phyloP scores from a whole-genome alignment of 225 moss, liverwort and hornwort genomes.

The Pseudoscleropodium purum region DNA sequence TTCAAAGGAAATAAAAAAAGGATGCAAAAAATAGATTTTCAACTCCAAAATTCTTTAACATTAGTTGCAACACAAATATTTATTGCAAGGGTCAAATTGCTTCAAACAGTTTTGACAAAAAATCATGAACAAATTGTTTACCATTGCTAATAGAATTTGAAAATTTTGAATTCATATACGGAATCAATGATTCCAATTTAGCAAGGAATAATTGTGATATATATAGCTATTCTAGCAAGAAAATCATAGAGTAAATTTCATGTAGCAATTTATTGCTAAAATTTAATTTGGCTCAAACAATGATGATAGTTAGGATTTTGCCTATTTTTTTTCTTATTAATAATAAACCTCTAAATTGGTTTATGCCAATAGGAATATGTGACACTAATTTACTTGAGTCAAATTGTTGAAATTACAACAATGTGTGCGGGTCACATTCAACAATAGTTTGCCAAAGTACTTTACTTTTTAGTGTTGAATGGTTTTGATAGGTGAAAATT shows the following conservation, averaged over 20 bases:
- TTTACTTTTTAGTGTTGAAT: background rate
- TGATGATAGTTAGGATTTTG: too few relatives aligned
- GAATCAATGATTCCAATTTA: background rate
- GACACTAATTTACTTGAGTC: background rate
- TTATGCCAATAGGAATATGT: background rate
- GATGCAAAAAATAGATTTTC: background rate
- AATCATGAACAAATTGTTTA: background rate
- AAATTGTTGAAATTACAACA: background rate
- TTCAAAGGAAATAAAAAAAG: too few relatives aligned
- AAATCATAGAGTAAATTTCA: too few relatives aligned
- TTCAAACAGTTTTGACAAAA: too few relatives aligned
- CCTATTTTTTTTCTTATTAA: too few relatives aligned
- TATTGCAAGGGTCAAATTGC: background rate
- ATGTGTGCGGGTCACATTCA: rapidly evolving
- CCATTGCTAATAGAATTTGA: background rate
- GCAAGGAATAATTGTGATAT: background rate
- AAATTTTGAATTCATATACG: background rate
- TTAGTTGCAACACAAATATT: rapidly evolving
- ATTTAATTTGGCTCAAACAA: too few relatives aligned
- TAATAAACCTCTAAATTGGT: too few relatives aligned
- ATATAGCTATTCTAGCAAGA: too few relatives aligned
- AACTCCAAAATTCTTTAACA: too few relatives aligned
- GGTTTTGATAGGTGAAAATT: too few relatives aligned
- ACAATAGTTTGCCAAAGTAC: background rate
- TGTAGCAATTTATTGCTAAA: too few relatives aligned